These are phyloP conservation scores for Arthrobotrys pseudoclavata DNA, from an alignment of 2,329 filamentous ascomycete genomes.

Conservation along the genomic window DNA sequence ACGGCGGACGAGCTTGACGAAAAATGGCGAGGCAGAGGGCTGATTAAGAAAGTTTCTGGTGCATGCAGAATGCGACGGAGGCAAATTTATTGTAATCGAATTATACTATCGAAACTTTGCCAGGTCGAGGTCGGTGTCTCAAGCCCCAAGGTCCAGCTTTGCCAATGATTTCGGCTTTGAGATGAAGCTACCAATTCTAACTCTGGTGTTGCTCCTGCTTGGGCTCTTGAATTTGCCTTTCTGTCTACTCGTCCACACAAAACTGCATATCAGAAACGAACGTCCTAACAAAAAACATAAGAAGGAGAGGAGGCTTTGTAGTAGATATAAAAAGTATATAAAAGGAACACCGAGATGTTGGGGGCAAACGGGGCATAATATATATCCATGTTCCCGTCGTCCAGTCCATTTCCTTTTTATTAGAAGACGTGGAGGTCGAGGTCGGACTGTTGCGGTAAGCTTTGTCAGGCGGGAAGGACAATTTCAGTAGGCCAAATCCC, in stretches of 20 bases:
- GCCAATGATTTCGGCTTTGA: conserved; percentile 29
- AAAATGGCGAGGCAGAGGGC: conserved; percentile 31
- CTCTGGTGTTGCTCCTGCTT: conserved; percentile 37
- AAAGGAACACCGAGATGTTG: conserved; percentile 39
- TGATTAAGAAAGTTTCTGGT: conserved; percentile 40
- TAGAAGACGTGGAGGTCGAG: conserved; percentile 45
- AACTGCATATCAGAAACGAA: conserved; percentile 54
- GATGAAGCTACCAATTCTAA: conserved; percentile 42
- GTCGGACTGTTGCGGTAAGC: conserved; percentile 43
- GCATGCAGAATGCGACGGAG: conserved; percentile 44
- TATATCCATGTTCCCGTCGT: conserved; percentile 57
- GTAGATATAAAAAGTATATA: conserved; percentile 53
- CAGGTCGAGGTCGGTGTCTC: conserved; percentile 34
- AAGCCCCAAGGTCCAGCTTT: conserved; percentile 34
- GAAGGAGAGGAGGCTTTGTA: conserved; percentile 49
- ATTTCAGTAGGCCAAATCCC: conserved; percentile 58
- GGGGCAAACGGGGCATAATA: conserved; percentile 58
- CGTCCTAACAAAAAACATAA: conserved; percentile 47
- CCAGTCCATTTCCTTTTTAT: conserved; percentile 53
- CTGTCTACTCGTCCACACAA: conserved; percentile 29
- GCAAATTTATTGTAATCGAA: conserved; percentile 49
- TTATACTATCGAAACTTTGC: conserved; percentile 36
- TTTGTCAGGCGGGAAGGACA: conserved; percentile 49
- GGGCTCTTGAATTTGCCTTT: conserved; percentile 25
- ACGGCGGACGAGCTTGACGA: conserved; percentile 18